Conservation (phyloP, 139 green algal species). For the Coelastrella sp. region DNA sequence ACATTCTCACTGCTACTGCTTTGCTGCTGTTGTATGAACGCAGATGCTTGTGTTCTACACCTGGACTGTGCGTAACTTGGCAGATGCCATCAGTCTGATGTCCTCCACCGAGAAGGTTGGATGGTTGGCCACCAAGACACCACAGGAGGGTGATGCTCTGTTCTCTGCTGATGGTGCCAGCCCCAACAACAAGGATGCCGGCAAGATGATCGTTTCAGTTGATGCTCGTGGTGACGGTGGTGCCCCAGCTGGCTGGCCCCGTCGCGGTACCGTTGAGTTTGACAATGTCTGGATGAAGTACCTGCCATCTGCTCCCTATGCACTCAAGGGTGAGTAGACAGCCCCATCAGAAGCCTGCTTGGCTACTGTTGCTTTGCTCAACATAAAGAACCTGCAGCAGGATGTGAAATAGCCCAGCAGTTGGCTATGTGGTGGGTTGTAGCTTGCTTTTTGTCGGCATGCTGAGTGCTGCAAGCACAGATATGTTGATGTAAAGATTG, state of each 20-base stretch:
- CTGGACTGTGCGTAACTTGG: constrained; percentile 58
- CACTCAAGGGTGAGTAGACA: constrained; percentile 46
- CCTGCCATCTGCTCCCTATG: constrained; percentile 42
- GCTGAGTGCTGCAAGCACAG: too few relatives aligned
- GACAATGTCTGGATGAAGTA: constrained; percentile 60
- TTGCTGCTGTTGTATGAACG: neutral
- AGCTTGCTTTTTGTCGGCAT: too few relatives aligned
- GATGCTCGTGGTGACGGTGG: constrained; percentile 1
- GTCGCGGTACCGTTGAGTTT: constrained; percentile 56
- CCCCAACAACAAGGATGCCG: constrained; percentile 16
- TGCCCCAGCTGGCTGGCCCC: constrained; percentile 57
- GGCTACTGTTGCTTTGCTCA: neutral
- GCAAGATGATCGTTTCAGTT: constrained; percentile 22
- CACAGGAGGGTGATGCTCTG: constrained; percentile 47
- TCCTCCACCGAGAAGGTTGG: constrained; percentile 63
- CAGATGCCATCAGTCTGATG: constrained; percentile 60
- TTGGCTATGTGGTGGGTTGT: too few relatives aligned
- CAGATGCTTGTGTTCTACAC: constrained; percentile 68
- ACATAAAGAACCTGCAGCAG: neutral
- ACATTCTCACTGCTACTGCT: neutral
- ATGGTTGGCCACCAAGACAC: constrained; percentile 66
- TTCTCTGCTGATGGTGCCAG: neutral
- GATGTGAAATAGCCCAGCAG: neutral
- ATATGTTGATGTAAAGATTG: too few relatives aligned
- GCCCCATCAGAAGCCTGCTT: too few relatives aligned